Evolutionary conservation across 2,329 filamentous ascomycete species (phyloP).

Genomic region (Zymoseptoria ardabiliae): DNA sequence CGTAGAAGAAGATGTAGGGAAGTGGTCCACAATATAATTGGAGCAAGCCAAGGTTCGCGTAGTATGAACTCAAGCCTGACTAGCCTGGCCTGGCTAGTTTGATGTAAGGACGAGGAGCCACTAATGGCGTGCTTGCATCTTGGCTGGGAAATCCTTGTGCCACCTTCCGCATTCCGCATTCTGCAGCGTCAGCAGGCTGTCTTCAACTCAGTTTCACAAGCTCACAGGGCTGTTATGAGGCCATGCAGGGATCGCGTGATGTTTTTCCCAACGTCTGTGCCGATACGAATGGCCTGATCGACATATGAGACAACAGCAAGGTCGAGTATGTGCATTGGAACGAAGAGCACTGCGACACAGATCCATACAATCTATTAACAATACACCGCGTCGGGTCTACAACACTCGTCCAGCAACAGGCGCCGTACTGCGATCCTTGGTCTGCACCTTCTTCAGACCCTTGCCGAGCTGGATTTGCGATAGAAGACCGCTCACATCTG

Average conservation of each 20-base stretch:
- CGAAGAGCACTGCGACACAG: neutral
- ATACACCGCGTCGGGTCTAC: conserved; percentile 12
- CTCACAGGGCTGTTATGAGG: neutral
- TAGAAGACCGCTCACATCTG: conserved; percentile 55
- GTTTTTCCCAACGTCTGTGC: neutral
- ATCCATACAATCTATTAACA: neutral
- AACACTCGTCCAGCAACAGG: conserved; percentile 67
- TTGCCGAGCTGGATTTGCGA: conserved; percentile 77
- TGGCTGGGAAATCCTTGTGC: neutral
- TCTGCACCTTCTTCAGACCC: conserved; percentile 76
- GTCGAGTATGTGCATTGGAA: neutral
- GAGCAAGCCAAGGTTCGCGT: neutral
- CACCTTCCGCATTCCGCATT: neutral
- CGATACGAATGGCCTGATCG: neutral
- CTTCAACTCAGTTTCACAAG: too few relatives aligned
- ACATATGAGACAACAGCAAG: neutral
- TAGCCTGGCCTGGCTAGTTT: neutral
- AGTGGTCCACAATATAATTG: neutral
- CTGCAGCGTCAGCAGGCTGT: neutral
- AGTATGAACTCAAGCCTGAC: neutral
- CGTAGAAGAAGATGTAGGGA: neutral
- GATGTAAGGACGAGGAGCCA: neutral
- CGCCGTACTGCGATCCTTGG: conserved; percentile 74
- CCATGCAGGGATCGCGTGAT: neutral
- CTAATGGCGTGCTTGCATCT: neutral